Base-by-base conservation (phyloP, 2,329 filamentous ascomycete genomes). In the Biscogniauxia marginata region DNA sequence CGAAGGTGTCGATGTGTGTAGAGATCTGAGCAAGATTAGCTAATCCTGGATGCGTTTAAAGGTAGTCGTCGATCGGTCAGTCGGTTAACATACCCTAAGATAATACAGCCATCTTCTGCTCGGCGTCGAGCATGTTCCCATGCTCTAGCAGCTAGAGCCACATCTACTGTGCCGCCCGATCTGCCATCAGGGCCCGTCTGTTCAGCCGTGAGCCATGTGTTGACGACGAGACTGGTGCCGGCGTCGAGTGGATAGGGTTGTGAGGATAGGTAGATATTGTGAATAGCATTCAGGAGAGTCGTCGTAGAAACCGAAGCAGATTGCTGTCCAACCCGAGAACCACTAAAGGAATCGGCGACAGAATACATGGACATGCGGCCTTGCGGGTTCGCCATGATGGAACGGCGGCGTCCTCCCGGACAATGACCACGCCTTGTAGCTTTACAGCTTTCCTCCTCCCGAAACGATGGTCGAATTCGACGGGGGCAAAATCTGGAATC, bases 41-140 rank as follows among this genome's bases (percentile, higher is more conserved):
- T 64, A 65, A 46, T 34, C 39, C 46, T n/a, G n/a, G n/a, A n/a
- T n/a, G n/a, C n/a, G n/a, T n/a, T n/a, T n/a, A n/a, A n/a, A n/a
- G n/a, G 55, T 47, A 24, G 11, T 6, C 6, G n/a, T 11, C 19
- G 30, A 43, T 50, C 1, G 50, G 52, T 6, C n/a, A 44, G 48
- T 69, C 62, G 65, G 63, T 49, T n/a, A n/a, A 75, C 86, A 65
- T 80, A 96, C 91, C 90, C 89, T 64, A 99, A 76, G 53, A 98
- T 81, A 61, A 99, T 89, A 70, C 93, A 97, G 16, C 91, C 93
- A 76, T 99, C 95, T 73, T 99, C 95, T 45, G 95, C 95, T 77
- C 95, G 85, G 60, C 95, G 86, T 64, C 93, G 85, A 55, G 95
- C 93, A 79, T 99, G 95, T 76, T 99, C 95, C 93, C 95, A 99